Evolutionary conservation across 441 rosid species (phyloP), one percentile per base, ranked within the genome.

Genomic region (Pelargonium myrrhifolium): DNA sequence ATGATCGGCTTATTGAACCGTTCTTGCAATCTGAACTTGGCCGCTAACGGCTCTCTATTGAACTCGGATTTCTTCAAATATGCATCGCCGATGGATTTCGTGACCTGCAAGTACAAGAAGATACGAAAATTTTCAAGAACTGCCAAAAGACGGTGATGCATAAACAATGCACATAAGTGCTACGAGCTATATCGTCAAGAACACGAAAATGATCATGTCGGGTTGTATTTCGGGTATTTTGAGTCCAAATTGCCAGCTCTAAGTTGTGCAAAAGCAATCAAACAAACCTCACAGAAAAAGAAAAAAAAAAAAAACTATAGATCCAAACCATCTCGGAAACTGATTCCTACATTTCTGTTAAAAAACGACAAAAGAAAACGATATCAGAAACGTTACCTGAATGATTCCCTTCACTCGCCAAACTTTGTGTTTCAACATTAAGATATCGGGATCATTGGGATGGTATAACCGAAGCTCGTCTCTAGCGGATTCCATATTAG

Each of bases 331-430:
- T 31, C 37, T 31, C 37, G 37, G 5, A 31, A 31, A 3, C 37
- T 31, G 37, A 4, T 40, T 2, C 45, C 10, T 40, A 40, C 6
- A 53, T 40, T 40, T 51, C 10, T 51, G 20, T 8, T 40, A 2
- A 40, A 40, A 9, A 40, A 8, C 11, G 45, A 9, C 12, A 40
- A 9, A 8, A 43, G n/a, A 53, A 4, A 51, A 49, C 9, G 15
- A 43, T 2, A 43, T 43, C 49, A 43, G 14, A 3, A 43, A 10
- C 49, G 15, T 17, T 74, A 88, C 99, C 96, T 93, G 99, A 73
- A 93, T 93, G 75, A 91, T 81, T 76, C 99, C 99, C 79, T 94
- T 94, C 3, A 94, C 94, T 2, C 97, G 87, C 99, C 99, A 94
- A 0, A 94, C 97, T 31, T 89, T 93, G 73, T 94, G 93, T 71